A percentile compares a stretch with the other conserved stretches of the same genome.
phyloP scores from a whole-genome alignment of 768 basidiomycete genomes.

The Pleurotus platypus region DNA sequence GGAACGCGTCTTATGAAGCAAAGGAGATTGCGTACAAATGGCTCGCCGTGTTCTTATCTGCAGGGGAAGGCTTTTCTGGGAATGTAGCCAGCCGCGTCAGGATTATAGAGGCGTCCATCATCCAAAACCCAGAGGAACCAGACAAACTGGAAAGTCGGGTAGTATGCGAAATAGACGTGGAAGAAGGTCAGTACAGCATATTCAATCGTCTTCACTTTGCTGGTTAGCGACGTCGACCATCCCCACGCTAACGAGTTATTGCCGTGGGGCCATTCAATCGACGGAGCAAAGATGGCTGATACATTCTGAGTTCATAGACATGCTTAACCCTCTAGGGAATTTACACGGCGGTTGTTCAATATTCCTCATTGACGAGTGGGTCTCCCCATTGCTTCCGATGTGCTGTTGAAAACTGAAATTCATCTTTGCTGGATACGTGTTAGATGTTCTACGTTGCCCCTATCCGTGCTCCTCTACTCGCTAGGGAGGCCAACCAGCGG shows the following conservation, averaged over 20 bases:
- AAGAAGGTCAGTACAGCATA: conserved; percentile 31
- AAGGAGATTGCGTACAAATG: conserved; percentile 36
- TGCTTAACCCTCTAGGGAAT: conserved; percentile 45
- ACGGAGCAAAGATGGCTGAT: background rate
- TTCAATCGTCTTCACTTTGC: no score
- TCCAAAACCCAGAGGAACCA: conserved; percentile 41
- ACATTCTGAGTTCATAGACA: conserved; percentile 31
- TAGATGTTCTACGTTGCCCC: conserved; percentile 50
- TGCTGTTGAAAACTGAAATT: background rate
- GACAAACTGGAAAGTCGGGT: conserved; percentile 40
- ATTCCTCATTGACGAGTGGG: conserved; percentile 49
- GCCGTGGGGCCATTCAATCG: no score
- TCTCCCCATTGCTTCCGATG: conserved; percentile 6
- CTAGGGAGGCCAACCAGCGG: conserved; percentile 23
- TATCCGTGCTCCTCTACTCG: conserved; percentile 25
- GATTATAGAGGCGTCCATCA: conserved; percentile 38
- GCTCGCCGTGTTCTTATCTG: conserved; percentile 28
- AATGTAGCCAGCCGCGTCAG: conserved; percentile 21
- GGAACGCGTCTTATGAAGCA: conserved; percentile 31
- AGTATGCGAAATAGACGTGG: conserved; percentile 38
- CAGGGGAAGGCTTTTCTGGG: conserved; percentile 27
- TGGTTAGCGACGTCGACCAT: background rate
- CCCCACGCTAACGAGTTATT: no score
- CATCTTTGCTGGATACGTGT: background rate
- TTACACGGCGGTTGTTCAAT: conserved; percentile 58